Percentiles rank a stretch among this genome's conserved stretches.
phyloP scores from a whole-genome alignment of 495 filamentous ascomycete genomes.

The Glutinoglossum americanum region DNA sequence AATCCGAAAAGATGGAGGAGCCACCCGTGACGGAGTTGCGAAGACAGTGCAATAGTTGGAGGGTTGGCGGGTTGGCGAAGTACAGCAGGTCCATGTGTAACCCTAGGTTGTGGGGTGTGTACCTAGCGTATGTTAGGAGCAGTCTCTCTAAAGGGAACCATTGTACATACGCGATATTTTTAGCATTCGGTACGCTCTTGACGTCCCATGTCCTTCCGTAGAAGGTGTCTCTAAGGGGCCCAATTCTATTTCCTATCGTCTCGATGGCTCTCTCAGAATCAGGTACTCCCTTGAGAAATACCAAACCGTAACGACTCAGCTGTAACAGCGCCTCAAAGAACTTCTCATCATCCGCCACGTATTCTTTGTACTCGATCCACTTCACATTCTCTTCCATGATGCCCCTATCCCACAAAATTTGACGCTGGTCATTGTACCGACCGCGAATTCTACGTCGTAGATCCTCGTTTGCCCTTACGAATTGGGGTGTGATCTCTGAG shows the following conservation, averaged over 20 bases:
- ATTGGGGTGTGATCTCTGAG: constrained; percentile 21
- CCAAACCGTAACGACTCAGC: constrained; percentile 37
- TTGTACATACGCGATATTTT: constrained; percentile 45
- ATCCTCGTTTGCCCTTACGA: constrained; percentile 12
- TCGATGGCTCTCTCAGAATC: constrained; percentile 38
- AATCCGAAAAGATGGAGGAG: constrained; percentile 62
- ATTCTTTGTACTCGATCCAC: constrained; percentile 44
- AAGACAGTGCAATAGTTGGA: constrained; percentile 76
- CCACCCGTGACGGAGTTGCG: constrained; percentile 54
- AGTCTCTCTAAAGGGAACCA: neutral
- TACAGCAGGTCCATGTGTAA: constrained; percentile 91
- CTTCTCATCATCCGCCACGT: constrained; percentile 31
- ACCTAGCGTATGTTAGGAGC: constrained; percentile 14
- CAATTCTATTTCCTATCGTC: constrained; percentile 46
- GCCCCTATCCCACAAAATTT: constrained; percentile 17
- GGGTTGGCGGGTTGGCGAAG: constrained; percentile 50
- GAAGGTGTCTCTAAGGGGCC: constrained; percentile 57
- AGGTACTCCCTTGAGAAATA: constrained; percentile 55
- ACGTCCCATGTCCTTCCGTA: constrained; percentile 88
- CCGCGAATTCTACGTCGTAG: constrained; percentile 6
- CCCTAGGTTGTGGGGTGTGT: constrained; percentile 56
- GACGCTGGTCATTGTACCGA: constrained; percentile 10
- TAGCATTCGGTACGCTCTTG: constrained; percentile 45
- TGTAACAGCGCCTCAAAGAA: constrained; percentile 31
- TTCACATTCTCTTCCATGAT: constrained; percentile 20